Conservation (phyloP, 805 yeast genomes). For the Ogataea zsoltii region DNA sequence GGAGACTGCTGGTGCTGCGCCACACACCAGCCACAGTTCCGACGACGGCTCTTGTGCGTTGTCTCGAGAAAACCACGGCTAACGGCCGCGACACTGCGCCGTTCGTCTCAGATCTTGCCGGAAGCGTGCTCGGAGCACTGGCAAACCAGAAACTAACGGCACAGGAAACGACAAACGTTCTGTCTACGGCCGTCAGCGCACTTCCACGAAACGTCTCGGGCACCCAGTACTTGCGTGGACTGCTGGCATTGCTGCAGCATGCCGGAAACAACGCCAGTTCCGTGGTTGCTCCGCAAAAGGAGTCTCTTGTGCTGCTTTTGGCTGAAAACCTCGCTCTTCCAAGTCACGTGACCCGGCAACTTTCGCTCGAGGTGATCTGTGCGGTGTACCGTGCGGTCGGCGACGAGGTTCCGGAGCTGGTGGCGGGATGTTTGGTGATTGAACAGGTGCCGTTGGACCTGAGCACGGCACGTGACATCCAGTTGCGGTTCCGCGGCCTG, state of each 20-base stretch:
- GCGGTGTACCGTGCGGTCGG: slow-evolving; percentile 39
- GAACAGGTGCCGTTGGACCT: slow-evolving; percentile 76
- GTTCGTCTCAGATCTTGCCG: slow-evolving; percentile 44
- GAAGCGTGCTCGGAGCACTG: slow-evolving; percentile 39
- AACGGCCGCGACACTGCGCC: slow-evolving; percentile 6
- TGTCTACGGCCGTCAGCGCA: slow-evolving; percentile 21
- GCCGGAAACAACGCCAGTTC: background rate
- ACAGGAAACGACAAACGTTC: slow-evolving; percentile 17
- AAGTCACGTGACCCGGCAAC: slow-evolving; percentile 49
- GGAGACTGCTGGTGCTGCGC: slow-evolving; percentile 51
- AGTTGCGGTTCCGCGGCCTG: slow-evolving; percentile 63
- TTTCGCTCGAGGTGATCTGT: slow-evolving; percentile 43
- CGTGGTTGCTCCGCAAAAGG: slow-evolving; percentile 16
- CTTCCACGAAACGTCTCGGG: slow-evolving; percentile 37
- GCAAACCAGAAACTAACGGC: slow-evolving; percentile 26
- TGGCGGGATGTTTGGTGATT: slow-evolving; percentile 51
- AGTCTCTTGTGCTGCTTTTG: slow-evolving; percentile 25
- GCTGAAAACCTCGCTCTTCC: slow-evolving; percentile 46
- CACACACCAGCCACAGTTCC: slow-evolving; percentile 35
- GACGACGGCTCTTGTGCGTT: slow-evolving; percentile 23
- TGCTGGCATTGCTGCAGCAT: slow-evolving; percentile 29
- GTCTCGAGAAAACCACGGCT: slow-evolving; percentile 16
- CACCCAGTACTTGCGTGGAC: slow-evolving; percentile 38
- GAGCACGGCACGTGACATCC: slow-evolving; percentile 70
- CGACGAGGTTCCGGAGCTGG: slow-evolving; percentile 23